Conservation (phyloP, 331 rosid species). For the Arachis monticola region DNA sequence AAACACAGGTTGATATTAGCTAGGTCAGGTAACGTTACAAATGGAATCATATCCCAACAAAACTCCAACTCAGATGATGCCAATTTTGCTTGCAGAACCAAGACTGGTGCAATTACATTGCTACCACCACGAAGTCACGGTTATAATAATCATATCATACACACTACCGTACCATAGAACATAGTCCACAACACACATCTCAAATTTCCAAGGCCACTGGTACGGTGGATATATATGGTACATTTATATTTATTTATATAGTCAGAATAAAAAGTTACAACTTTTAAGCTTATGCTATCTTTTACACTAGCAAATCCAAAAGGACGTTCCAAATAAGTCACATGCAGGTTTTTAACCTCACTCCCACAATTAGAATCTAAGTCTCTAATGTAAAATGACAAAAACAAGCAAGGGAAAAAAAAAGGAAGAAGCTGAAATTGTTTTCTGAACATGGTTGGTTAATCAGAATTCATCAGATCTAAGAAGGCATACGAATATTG, state of each 20-base stretch:
- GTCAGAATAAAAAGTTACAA: constrained; percentile 33
- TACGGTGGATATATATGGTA: no score
- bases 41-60: constrained; percentile 43
- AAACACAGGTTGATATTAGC: not conserved
- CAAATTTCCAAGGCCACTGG: constrained; percentile 9
- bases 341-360: constrained; percentile 47
- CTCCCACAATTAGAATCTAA: constrained; percentile 16
- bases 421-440: not conserved
- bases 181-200: constrained; percentile 5
- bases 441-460: not conserved
- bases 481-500: constrained; percentile 23
- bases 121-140: constrained; percentile 21
- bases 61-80: constrained; percentile 44
- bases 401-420: not conserved
- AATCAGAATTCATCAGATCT: constrained; percentile 24
- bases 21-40: constrained; percentile 28
- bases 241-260: not conserved
- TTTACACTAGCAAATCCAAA: constrained; percentile 44
- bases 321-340: constrained; percentile 31
- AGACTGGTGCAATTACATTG: constrained; percentile 19
- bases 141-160: constrained; percentile 22
- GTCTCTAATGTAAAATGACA: constrained; percentile 4
- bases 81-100: constrained; percentile 45
- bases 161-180: not conserved
- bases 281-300: not conserved